Evolutionary conservation across 192 early-diverging fungal species (phyloP), one percentile per base, ranked within the genome.

Genomic region (Coemansia sp.): DNA sequence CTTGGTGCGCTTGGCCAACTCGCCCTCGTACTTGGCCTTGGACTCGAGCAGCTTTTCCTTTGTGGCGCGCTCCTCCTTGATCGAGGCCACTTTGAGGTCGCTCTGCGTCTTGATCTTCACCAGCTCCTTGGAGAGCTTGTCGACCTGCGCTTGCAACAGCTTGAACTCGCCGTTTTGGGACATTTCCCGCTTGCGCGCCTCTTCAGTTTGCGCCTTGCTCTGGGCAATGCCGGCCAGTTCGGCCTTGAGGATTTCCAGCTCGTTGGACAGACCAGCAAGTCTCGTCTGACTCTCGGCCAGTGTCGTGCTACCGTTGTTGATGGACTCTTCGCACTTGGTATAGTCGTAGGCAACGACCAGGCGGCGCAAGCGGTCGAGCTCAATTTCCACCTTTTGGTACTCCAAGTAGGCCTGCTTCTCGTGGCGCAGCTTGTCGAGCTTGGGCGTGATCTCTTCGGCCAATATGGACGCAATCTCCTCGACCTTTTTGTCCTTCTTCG

Each of bases 401-500:
- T 99, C 98, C 11, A 98, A 75, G 69, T 93, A 97, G 9, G 88
- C 88, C 64, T 92, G 83, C 73, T 97, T 98, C 70, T 96, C 90
- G 13, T 88, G 87, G 39, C 97, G 87, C 40, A 98, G 86, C 69
- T 93, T 89, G 74, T 97, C 93, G 2, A 99, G 86, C 72, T 96
- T 96, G 20, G 98, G 97, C 20, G 83, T 89, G 72, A 99, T 98
- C 69, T 98, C 96, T 67, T 93, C 92, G 7, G 86, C 71, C 34
- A 99, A 85, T 60, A 97, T 86, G 27, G 82, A 77, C 13, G 89
- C 91, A 58, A 97, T 97, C 69, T 99, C 95, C 8, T 93, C 92
- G 9, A 98, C 88, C 80, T 97, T 98, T 53, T 91, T 91, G 65
- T 97, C 97, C 80, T 99, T 98, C 75, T 98, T 98, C 3, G 85